Evolutionary conservation across 176 grass and related monocot species (phyloP), one percentile per base, ranked within the genome.

Genomic region (Pharus latifolius): DNA sequence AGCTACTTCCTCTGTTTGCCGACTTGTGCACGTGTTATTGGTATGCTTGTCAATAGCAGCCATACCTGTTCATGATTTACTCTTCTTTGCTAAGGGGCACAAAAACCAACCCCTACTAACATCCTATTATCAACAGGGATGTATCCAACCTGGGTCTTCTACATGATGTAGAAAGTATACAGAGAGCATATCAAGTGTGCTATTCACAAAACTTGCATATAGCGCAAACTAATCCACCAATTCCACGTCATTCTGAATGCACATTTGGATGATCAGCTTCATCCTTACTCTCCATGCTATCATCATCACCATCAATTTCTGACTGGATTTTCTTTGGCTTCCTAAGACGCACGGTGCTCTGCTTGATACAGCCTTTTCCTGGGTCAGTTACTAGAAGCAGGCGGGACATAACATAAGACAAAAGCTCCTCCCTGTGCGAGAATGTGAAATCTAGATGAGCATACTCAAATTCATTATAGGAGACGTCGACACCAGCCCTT

Each of bases 391-490:
- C 80, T 49, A 85, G 62, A 40, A 71, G 56, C 24, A 96, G 80
- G 14, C 86, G 78, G 37, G 82, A 87, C 93, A 92, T 96, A 5
- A 96, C 88, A 75, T 96, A 92, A 13, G 88, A 84, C 73, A 96
- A 78, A 60, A 96, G 87, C 80, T 96, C 93, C 74, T 92, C 88
- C 53, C 88, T 81, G 22, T 96, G 93, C 8, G 93, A 93, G 61
- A 98, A 93, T 52, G 94, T 98, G 78, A 98, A 98, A 83, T 98
- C 94, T 83, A 98, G 80, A 72, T 98, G 94, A 2, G 94, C 94
- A 24, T 93, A 98, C 67, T 93, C 94, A n/a, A 96, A 98, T 73
- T 90, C 94, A 53, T 92, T 93, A 48, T 92, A 98, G 22, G 94
- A 93, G 14, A 93, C 94, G 61, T 78, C 81, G 13, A 93, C 94